Evolutionary conservation across 345 rosid species (phyloP), one percentile per base, ranked within the genome.

Genomic region (Eucalyptus pauciflora): DNA sequence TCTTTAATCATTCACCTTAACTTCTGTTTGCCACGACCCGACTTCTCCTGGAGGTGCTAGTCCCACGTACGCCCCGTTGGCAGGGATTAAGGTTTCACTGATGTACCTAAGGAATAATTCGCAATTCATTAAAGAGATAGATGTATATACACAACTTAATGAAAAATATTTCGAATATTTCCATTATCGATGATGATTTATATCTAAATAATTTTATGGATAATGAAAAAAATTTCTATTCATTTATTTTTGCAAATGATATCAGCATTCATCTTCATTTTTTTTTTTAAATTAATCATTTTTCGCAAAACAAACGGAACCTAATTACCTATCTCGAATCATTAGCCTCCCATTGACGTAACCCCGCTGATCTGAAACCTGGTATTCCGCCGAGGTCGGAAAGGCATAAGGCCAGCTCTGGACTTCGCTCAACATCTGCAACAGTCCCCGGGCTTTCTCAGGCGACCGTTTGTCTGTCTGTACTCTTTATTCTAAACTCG

Each of bases 21-120:
- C 89, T 92, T 96, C 99, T 33, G 50, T 91, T 92, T 96, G 98
- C 99, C 99, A 97, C 10, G 98, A 95, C 62, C 98, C 99, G 31
- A 86, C 88, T 10, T 95, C 98, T 58, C 98, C 99, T 13, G 96
- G 97, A 4, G 96, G 91, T 60, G 98, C 96, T 89, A 97, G 91
- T 29, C 99, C 99, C 22, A 96, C 93, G 86, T 93, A 94, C 85
- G 96, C 96, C 54, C 95, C 96, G 18, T 76, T 88, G 51, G 94
- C 97, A 4, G 95, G 88, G 83, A 95, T 86, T 51, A 64, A 48
- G 8, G 91, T 89, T 49, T 94, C 88, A 43, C 92, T 87, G 29
- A 89, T 80, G 71, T 88, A 91, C 92, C 96, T 93, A 20, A 10
- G 58, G 54, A 29, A 50, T n/a, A 17, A 29, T 67, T 46, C 46